These are phyloP conservation scores for Coemansia sp. DNA, from an alignment of 192 early-diverging fungal genomes.

Conservation along the genomic window DNA sequence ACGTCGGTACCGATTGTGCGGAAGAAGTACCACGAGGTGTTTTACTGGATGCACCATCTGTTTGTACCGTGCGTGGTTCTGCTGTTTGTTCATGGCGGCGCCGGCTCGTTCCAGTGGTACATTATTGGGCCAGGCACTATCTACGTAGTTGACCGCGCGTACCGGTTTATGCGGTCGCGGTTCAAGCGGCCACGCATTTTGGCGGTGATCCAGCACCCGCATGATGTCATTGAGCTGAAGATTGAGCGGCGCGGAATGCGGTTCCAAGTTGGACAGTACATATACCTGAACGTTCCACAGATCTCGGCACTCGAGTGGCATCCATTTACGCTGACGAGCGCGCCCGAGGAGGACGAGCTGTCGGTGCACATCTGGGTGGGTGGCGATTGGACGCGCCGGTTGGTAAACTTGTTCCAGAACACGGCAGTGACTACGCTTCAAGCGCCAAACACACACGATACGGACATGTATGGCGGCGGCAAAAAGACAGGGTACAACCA, in stretches of 20 bases:
- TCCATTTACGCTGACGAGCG: slow-evolving; percentile 81
- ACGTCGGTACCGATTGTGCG: slow-evolving; percentile 42
- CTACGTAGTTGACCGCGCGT: slow-evolving; percentile 67
- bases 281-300: slow-evolving; percentile 72
- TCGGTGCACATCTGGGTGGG: slow-evolving; percentile 75
- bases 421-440: slow-evolving; percentile 32
- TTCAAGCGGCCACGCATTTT: slow-evolving; percentile 65
- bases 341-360: slow-evolving; percentile 72
- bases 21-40: slow-evolving; percentile 59
- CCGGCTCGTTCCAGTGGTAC: slow-evolving; percentile 75
- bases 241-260: slow-evolving; percentile 62
- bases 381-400: slow-evolving; percentile 71
- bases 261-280: slow-evolving; percentile 74
- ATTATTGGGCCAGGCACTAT: slow-evolving; percentile 61
- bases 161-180: slow-evolving; percentile 65
- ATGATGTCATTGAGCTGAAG: slow-evolving; percentile 78
- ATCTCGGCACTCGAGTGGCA: slow-evolving; percentile 73
- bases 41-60: slow-evolving; percentile 86
- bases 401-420: slow-evolving; percentile 45
- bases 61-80: slow-evolving; percentile 73
- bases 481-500: slow-evolving; percentile 12
- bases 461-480: slow-evolving; percentile 23
- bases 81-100: slow-evolving; percentile 70
- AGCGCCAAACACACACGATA: not conserved
- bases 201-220: slow-evolving; percentile 82